phyloP scores from a whole-genome alignment of 1,139 yeast genomes.

The Suhomyces chickasaworum region DNA sequence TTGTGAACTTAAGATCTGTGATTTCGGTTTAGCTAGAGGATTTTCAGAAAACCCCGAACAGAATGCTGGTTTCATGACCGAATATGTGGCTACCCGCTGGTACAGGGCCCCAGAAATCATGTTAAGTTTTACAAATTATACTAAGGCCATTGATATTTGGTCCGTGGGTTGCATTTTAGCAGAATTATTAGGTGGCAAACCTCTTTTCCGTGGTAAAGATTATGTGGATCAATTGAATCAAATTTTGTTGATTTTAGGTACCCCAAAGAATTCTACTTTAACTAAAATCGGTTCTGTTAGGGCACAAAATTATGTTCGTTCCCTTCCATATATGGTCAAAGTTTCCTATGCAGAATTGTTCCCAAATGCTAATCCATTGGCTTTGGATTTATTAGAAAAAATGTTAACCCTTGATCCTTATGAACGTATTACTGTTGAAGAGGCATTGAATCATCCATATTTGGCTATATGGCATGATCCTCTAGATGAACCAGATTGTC shows the following conservation, averaged over 20 bases:
- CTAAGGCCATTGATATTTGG: conserved; percentile 97
- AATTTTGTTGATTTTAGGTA: conserved; percentile 81
- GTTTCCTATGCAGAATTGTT: conserved; percentile 73
- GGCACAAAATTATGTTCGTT: conserved; percentile 90
- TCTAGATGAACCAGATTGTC: conserved; percentile 87
- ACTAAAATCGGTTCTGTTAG: conserved; percentile 83
- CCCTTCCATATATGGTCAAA: conserved; percentile 80
- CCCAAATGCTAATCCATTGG: conserved; percentile 86
- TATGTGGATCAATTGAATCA: conserved; percentile 94
- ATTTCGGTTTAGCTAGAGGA: conserved; percentile 97
- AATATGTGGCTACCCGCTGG: conserved; percentile 98
- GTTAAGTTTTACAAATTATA: conserved; percentile 88
- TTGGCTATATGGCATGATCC: conserved; percentile 96
- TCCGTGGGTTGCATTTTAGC: conserved; percentile 96
- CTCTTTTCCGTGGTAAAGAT: conserved; percentile 91
- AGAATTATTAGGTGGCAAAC: conserved; percentile 88
- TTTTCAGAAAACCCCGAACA: conserved; percentile 80
- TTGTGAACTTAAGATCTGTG: conserved; percentile 94
- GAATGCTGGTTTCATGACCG: conserved; percentile 90
- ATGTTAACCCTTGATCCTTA: conserved; percentile 90
- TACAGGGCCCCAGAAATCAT: conserved; percentile 97
- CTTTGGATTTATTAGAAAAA: conserved; percentile 75
- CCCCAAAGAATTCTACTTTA: conserved; percentile 84
- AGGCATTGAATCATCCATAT: conserved; percentile 89
- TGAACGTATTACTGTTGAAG: conserved; percentile 82